Conservation (phyloP, 305 asterid genomes). For the Caryopteris hybrid region DNA sequence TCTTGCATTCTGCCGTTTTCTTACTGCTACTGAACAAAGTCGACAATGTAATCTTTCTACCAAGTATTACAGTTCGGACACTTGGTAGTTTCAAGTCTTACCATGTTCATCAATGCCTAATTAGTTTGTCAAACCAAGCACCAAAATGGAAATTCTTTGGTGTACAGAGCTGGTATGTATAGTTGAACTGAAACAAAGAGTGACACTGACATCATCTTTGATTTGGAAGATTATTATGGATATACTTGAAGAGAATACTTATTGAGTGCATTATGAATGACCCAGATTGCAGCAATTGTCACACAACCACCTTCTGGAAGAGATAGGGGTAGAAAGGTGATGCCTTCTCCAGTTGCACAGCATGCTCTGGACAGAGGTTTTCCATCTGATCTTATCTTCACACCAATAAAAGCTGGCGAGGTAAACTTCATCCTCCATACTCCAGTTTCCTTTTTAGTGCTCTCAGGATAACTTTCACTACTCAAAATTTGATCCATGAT, state of each 20-base stretch:
- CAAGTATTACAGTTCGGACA: neutral
- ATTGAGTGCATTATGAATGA: slow-evolving; percentile 17
- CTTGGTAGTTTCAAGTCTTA: neutral
- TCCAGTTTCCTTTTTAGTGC: neutral
- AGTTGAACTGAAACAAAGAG: neutral
- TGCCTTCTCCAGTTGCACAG: slow-evolving; percentile 93
- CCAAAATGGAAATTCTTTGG: neutral
- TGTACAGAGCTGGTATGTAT: neutral
- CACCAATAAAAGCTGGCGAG: slow-evolving; percentile 87
- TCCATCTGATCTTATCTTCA: slow-evolving; percentile 73
- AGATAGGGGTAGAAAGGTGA: slow-evolving; percentile 87
- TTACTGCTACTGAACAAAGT: neutral
- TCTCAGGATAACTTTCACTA: neutral
- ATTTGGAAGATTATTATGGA: slow-evolving; percentile 5
- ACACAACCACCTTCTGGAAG: slow-evolving; percentile 91
- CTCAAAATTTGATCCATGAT: neutral
- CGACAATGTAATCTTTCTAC: neutral
- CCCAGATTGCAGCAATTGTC: slow-evolving; percentile 83
- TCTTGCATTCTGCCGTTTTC: neutral
- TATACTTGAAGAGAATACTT: neutral
- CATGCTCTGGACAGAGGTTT: slow-evolving; percentile 78
- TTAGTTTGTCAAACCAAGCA: neutral
- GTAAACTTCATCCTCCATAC: slow-evolving; percentile 35
- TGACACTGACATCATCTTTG: neutral
- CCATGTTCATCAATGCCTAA: neutral